A percentile compares a stretch with the other conserved stretches of the same genome.
Conservation (phyloP, 2,329 filamentous ascomycete genomes). For the Epichloe amarillans region DNA sequence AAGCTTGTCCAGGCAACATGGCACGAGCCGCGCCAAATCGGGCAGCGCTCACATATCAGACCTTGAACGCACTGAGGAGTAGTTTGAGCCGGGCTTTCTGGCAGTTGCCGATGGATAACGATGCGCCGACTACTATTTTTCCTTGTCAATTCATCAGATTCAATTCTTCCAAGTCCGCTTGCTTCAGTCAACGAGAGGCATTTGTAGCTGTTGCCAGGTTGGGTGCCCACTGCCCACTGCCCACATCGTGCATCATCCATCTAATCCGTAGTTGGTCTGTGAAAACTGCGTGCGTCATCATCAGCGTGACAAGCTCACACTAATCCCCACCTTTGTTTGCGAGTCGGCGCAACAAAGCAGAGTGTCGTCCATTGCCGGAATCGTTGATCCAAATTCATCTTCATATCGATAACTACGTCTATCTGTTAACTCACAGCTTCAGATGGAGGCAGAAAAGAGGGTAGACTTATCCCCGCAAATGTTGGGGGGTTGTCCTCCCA, state of each 20-base stretch:
- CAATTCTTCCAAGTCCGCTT: neutral
- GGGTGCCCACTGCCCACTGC: neutral
- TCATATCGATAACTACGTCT: neutral
- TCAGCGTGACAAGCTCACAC: neutral
- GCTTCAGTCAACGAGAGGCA: neutral
- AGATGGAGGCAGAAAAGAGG: neutral
- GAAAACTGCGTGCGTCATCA: neutral
- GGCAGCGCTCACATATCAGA: neutral
- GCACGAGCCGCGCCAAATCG: too few relatives aligned
- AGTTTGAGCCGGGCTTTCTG: neutral
- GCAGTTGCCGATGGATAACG: neutral
- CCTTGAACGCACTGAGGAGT: neutral
- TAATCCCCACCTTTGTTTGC: neutral
- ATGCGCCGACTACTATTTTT: neutral
- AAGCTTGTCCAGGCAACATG: too few relatives aligned
- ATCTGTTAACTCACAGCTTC: constrained; percentile 2
- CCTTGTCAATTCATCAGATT: too few relatives aligned
- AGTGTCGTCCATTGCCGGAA: neutral
- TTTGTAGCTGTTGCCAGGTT: neutral
- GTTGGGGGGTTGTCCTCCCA: constrained; percentile 32
- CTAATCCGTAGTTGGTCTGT: neutral
- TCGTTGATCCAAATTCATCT: neutral
- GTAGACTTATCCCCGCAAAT: constrained; percentile 36
- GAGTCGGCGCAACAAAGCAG: neutral
- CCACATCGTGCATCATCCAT: too few relatives aligned